Conservation (phyloP, 192 early-diverging fungal genomes). For the Coemansia sp. region DNA sequence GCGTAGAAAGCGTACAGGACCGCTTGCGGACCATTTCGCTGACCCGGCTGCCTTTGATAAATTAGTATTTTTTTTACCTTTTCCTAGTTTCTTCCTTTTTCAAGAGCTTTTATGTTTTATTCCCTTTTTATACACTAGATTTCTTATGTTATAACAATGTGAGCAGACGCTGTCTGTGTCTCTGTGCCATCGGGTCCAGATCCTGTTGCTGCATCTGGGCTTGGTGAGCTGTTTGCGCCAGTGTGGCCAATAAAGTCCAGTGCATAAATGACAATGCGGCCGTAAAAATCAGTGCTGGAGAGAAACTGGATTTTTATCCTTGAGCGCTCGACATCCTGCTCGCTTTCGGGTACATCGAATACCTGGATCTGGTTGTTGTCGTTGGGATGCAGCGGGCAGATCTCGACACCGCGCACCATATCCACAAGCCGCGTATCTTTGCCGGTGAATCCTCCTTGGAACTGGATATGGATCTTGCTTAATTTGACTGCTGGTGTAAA, state of each 20-base stretch:
- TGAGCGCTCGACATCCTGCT: conserved; percentile 20
- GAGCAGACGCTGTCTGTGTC: not conserved
- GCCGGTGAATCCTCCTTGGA: conserved; percentile 89
- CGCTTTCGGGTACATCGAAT: conserved; percentile 38
- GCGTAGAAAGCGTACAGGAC: conserved; percentile 39
- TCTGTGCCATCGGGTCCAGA: not conserved
- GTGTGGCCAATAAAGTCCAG: conserved; percentile 63
- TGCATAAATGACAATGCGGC: conserved; percentile 76
- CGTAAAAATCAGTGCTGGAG: conserved; percentile 81
- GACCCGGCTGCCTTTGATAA: not conserved
- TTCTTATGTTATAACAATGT: not conserved
- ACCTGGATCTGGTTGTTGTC: conserved; percentile 71
- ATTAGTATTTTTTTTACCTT: not conserved
- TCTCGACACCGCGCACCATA: conserved; percentile 22
- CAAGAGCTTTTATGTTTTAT: not conserved
- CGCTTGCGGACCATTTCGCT: conserved; percentile 24
- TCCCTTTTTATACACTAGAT: not conserved
- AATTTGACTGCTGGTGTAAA: conserved; percentile 58
- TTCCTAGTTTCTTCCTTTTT: conserved; percentile 2
- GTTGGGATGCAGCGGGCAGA: conserved; percentile 66
- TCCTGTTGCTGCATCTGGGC: not conserved
- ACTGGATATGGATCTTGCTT: conserved; percentile 59
- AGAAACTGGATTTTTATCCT: not conserved
- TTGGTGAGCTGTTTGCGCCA: not conserved
- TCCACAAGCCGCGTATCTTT: conserved; percentile 63